Evolutionary conservation across 345 rosid genomes (phyloP).

Genomic region (Salix viminalis): DNA sequence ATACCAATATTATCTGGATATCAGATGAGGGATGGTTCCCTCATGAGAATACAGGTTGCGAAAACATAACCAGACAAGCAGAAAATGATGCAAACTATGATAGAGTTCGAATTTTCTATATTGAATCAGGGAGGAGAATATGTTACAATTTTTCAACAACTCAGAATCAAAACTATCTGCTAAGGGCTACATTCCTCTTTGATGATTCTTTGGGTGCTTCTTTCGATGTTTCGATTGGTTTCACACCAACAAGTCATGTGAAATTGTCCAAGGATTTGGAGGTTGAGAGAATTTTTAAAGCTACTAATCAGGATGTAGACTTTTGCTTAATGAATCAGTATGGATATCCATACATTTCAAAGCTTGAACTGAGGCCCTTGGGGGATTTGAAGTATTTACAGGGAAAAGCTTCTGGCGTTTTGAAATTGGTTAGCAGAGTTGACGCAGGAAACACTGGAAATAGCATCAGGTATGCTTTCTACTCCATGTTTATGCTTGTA

Average conservation of each 20-base stretch:
- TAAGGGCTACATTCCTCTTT: conserved; percentile 39
- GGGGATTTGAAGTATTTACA: conserved; percentile 31
- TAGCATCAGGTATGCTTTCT: conserved; percentile 39
- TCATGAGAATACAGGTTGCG: conserved; percentile 22
- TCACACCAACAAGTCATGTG: conserved; percentile 34
- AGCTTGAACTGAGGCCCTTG: conserved; percentile 50
- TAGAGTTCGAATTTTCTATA: conserved; percentile 36
- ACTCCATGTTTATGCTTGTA: background rate
- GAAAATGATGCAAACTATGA: conserved; percentile 10
- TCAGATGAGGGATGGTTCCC: conserved; percentile 42
- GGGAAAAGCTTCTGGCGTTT: conserved; percentile 24
- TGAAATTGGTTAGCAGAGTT: conserved; percentile 42
- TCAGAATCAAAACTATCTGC: conserved; percentile 36
- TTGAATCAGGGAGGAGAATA: conserved; percentile 35
- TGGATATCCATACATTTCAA: conserved; percentile 48
- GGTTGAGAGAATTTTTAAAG: conserved; percentile 50
- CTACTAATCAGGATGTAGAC: conserved; percentile 26
- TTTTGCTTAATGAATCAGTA: conserved; percentile 39
- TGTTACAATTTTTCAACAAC: conserved; percentile 44
- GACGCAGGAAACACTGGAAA: conserved; percentile 33
- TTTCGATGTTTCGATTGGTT: conserved; percentile 38
- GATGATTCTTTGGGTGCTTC: conserved; percentile 15
- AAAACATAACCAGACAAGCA: conserved; percentile 13
- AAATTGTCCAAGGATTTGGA: conserved; percentile 16
- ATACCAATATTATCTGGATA: conserved; percentile 26